These are phyloP conservation scores for Turnera subulata DNA, from an alignment of 345 rosid species.

Conservation along the genomic window DNA sequence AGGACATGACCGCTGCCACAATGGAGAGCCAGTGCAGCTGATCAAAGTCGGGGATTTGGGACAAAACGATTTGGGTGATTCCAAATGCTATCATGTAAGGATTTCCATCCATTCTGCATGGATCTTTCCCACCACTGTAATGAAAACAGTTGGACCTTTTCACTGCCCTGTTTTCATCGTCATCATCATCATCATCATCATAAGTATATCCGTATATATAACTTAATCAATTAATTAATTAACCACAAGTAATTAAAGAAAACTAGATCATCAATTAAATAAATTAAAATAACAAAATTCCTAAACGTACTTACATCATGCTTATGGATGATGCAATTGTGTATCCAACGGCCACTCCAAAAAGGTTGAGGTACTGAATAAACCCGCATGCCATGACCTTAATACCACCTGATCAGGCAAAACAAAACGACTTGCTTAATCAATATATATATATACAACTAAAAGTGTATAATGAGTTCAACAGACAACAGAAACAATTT, in stretches of 20 bases:
- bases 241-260: too few relatives aligned
- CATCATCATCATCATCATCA: not conserved
- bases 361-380: conserved; percentile 44
- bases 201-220: too few relatives aligned
- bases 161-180: conserved; percentile 46
- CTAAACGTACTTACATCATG: conserved; percentile 38
- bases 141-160: conserved; percentile 84
- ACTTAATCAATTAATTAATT: too few relatives aligned
- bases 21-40: conserved; percentile 83
- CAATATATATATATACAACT: not conserved
- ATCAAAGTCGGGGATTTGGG: conserved; percentile 82
- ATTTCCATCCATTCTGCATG: conserved; percentile 73
- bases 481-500: too few relatives aligned
- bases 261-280: too few relatives aligned
- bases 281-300: too few relatives aligned
- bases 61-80: conserved; percentile 56
- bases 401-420: conserved; percentile 31
- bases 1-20: conserved; percentile 81
- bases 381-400: conserved; percentile 39
- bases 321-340: conserved; percentile 53
- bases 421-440: not conserved
- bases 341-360: conserved; percentile 49
- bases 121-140: conserved; percentile 54
- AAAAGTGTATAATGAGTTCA: too few relatives aligned
- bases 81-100: conserved; percentile 78